Percentiles rank a stretch among this genome's conserved stretches.
Conservation (phyloP, 2,329 filamentous ascomycete genomes). For the Talaromyces verruculosus region DNA sequence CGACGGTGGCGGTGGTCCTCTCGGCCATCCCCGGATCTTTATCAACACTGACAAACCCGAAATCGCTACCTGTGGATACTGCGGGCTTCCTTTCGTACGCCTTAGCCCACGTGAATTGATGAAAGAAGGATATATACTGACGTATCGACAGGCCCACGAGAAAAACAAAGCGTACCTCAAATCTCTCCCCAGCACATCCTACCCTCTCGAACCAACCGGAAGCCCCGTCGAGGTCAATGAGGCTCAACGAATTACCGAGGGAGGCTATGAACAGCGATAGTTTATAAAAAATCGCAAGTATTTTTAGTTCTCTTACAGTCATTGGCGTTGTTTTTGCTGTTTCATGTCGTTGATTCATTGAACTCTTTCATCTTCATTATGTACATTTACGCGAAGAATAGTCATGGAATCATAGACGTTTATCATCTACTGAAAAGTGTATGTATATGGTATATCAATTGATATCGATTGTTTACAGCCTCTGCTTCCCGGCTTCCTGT, state of each 20-base stretch:
- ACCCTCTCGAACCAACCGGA: conserved; percentile 69
- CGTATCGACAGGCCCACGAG: conserved; percentile 72
- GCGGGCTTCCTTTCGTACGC: conserved; percentile 81
- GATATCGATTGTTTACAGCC: background rate
- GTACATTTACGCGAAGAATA: conserved; percentile 26
- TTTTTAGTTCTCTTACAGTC: conserved; percentile 16
- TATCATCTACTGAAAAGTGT: background rate
- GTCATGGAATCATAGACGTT: conserved; percentile 35
- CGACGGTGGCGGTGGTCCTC: conserved; percentile 85
- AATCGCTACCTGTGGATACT: conserved; percentile 88
- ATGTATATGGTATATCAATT: background rate
- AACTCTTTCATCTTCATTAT: conserved; percentile 33
- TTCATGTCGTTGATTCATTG: conserved; percentile 25
- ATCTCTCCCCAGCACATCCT: conserved; percentile 75
- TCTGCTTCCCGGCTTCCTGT: background rate
- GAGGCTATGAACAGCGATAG: conserved; percentile 62
- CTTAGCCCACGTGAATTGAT: too few relatives aligned
- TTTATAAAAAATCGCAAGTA: conserved; percentile 13
- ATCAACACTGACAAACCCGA: conserved; percentile 98
- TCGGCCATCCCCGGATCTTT: conserved; percentile 89
- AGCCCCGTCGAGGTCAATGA: conserved; percentile 60
- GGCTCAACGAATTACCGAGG: conserved; percentile 59
- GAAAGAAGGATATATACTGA: background rate
- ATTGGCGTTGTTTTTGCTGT: conserved; percentile 17
- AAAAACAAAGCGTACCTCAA: conserved; percentile 82